These are phyloP conservation scores for Vaccinium corymbosum DNA, from an alignment of 148 eudicot genomes.

Conservation along the genomic window DNA sequence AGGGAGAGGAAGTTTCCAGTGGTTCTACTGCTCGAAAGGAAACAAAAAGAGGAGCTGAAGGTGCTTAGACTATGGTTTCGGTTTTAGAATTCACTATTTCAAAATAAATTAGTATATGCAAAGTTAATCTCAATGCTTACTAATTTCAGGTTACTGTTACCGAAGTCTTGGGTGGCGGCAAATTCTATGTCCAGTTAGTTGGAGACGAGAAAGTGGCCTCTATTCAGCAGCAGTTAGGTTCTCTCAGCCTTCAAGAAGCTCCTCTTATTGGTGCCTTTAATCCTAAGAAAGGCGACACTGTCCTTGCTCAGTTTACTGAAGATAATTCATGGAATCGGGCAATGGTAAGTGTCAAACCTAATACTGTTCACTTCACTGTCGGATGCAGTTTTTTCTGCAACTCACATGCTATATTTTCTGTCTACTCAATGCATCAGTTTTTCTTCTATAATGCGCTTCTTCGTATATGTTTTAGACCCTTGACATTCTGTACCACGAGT, in stretches of 20 bases:
- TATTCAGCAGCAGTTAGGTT: slow-evolving; percentile 74
- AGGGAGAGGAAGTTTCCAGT: slow-evolving; percentile 76
- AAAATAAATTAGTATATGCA: background rate
- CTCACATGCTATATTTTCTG: background rate
- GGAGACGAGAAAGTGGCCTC: slow-evolving; percentile 63
- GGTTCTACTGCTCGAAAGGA: slow-evolving; percentile 48
- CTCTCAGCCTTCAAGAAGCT: slow-evolving; percentile 64
- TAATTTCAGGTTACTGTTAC: slow-evolving; percentile 68
- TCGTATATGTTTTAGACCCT: background rate
- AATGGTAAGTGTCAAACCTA: slow-evolving; percentile 46
- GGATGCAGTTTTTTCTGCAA: background rate
- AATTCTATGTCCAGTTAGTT: slow-evolving; percentile 77
- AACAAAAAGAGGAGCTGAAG: slow-evolving; percentile 79
- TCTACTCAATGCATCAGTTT: background rate
- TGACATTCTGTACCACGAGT: background rate
- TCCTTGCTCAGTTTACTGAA: slow-evolving; percentile 81
- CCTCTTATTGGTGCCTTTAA: slow-evolving; percentile 69
- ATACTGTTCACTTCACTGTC: background rate
- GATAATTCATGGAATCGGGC: slow-evolving; percentile 97
- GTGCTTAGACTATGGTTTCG: slow-evolving; percentile 26
- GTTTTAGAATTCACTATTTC: background rate
- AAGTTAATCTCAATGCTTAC: slow-evolving; percentile 5
- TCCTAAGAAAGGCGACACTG: slow-evolving; percentile 83
- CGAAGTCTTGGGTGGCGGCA: slow-evolving; percentile 79
- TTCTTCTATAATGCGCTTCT: background rate